Evolutionary conservation across 169 alveolate genomes (phyloP), one percentile per base, ranked within the genome.

Genomic region (Blepharisma undulans): DNA sequence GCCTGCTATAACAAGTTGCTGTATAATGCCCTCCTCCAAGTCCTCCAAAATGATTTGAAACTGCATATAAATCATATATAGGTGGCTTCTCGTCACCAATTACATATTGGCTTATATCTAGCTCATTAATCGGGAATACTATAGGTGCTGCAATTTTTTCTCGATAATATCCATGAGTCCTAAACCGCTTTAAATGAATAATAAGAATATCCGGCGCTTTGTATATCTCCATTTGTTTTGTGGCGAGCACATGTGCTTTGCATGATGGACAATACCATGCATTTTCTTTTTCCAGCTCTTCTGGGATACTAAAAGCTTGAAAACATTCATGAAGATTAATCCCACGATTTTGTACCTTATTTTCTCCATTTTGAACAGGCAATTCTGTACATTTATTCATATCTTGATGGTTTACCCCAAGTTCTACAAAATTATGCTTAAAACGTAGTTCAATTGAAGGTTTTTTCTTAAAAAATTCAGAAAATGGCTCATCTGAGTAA

Each of bases 31-130:
- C 98, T 48, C 93, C 94, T 21, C 95, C 91, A 76, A 95, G 72
- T 4, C 95, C 91, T 29, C 98, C 98, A 89, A 76, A 94, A 88
- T 97, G 98, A 90, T 97, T 97, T 4, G 97, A 94, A 10, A 97
- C 95, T 12, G 96, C 98, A 82, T 92, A 94, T 48, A 95, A 92
- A 88, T 95, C 98, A 93, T 95, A 96, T 22, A 22, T 10, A 60
- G 76, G 32, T n/a, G 30, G 60, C 59, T 74, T 85, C 29, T 88
- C 88, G 30, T 71, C 72, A 5, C 90, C 90, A n/a, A 66, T 66
- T 21, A 86, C 82, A 86, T 29, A 90, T 32, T 94, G 84, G 25
- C 86, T 61, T 27, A 95, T 66, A 91, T 95, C 94, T 14, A 95
- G 81, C n/a, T 89, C 93, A 74, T 93, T 93, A 34, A 79, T 72